phyloP scores from a whole-genome alignment of 768 basidiomycete species.

The Lentinus brumalis region DNA sequence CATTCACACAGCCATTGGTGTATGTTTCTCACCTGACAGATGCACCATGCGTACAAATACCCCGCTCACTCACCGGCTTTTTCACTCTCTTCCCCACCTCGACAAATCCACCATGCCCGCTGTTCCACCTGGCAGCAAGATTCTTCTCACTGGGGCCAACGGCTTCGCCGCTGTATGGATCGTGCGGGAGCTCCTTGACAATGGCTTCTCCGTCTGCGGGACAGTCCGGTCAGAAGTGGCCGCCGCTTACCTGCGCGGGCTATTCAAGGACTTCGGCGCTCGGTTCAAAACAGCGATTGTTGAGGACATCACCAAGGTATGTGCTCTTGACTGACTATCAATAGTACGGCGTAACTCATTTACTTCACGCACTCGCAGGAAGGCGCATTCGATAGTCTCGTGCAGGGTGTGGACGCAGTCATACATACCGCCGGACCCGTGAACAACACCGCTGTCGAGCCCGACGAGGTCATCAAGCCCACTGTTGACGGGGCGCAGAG shows the following conservation, averaged over 20 bases:
- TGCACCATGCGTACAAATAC: too few species aligned
- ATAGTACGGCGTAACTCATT: too few species aligned
- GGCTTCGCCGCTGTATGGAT: constrained; percentile 65
- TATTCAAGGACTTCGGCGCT: constrained; percentile 55
- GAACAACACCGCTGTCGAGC: constrained; percentile 44
- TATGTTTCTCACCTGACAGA: too few species aligned
- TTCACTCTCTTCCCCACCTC: too few species aligned
- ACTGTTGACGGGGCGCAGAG: constrained; percentile 72
- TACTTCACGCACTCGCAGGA: constrained; percentile 36
- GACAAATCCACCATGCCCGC: constrained; percentile 35
- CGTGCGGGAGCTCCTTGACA: constrained; percentile 54
- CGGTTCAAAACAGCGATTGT: constrained; percentile 70
- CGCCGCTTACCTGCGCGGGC: constrained; percentile 53
- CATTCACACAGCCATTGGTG: too few species aligned
- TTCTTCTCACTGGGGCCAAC: constrained; percentile 61
- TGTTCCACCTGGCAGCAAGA: constrained; percentile 33
- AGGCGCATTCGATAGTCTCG: constrained; percentile 77
- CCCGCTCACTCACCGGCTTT: too few species aligned
- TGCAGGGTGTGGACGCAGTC: constrained; percentile 74
- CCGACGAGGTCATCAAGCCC: constrained; percentile 62
- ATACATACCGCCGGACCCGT: constrained; percentile 71
- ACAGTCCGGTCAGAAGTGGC: constrained; percentile 66
- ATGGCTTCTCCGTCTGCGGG: constrained; percentile 64
- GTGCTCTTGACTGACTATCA: constrained; percentile 1
- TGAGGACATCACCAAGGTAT: constrained; percentile 62